Evolutionary conservation across 2,329 filamentous ascomycete genomes (phyloP).

Genomic region (Aspergillus udagawae): DNA sequence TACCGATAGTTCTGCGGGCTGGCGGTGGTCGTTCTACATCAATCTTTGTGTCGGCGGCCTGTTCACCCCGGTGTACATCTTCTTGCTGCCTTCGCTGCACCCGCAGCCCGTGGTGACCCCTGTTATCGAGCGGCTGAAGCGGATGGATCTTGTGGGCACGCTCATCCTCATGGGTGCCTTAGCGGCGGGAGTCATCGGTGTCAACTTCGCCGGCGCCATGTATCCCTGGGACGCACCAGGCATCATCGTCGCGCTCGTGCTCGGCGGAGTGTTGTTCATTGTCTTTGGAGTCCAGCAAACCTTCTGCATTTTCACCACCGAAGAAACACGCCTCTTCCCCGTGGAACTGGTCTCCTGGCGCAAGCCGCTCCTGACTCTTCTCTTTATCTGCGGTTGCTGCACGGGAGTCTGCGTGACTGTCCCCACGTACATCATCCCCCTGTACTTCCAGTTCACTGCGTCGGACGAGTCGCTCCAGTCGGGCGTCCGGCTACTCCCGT

Average conservation of each 20-base stretch:
- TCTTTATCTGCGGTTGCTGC: slow-evolving; percentile 30
- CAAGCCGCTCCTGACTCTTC: slow-evolving; percentile 42
- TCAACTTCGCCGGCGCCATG: slow-evolving; percentile 49
- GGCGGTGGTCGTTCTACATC: slow-evolving; percentile 50
- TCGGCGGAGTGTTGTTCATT: slow-evolving; percentile 43
- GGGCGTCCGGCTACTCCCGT: slow-evolving; percentile 29
- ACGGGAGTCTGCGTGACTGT: slow-evolving; percentile 34
- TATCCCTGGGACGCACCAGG: slow-evolving; percentile 46
- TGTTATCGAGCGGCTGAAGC: neutral
- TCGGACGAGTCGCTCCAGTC: slow-evolving; percentile 33
- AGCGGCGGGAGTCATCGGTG: slow-evolving; percentile 41
- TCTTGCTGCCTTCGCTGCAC: slow-evolving; percentile 33
- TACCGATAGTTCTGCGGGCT: slow-evolving; percentile 12
- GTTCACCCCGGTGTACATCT: slow-evolving; percentile 41
- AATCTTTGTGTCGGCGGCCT: slow-evolving; percentile 49
- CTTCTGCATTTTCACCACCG: slow-evolving; percentile 41
- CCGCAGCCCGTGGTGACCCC: neutral
- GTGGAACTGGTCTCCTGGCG: slow-evolving; percentile 40
- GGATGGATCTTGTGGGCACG: slow-evolving; percentile 35
- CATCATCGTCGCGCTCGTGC: slow-evolving; percentile 10
- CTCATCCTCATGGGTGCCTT: slow-evolving; percentile 44
- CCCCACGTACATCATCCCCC: slow-evolving; percentile 48
- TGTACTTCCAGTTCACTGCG: slow-evolving; percentile 52
- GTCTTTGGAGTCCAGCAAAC: slow-evolving; percentile 47
- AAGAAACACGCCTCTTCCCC: slow-evolving; percentile 47